These are phyloP conservation scores for Cenchrus purpureus DNA, from an alignment of 176 grass and related monocot genomes.

Conservation along the genomic window DNA sequence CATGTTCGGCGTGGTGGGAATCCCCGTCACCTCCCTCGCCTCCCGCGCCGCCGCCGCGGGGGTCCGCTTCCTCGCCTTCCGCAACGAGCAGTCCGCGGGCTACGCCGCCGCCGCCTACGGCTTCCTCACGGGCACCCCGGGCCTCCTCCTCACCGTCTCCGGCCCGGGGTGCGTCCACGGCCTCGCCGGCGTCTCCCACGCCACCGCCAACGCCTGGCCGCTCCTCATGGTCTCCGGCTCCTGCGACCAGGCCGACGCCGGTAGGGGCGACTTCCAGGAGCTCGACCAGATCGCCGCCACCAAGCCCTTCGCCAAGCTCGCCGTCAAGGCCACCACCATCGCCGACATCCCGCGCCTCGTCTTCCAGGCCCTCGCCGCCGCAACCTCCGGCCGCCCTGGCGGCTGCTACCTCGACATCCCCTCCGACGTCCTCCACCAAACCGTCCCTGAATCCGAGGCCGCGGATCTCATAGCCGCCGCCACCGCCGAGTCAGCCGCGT, in stretches of 20 bases:
- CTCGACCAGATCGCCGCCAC: slow-evolving; percentile 85
- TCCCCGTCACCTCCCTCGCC: slow-evolving; percentile 86
- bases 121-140: slow-evolving; percentile 66
- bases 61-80: slow-evolving; percentile 91
- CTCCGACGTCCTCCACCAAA: slow-evolving; percentile 91
- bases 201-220: slow-evolving; percentile 80
- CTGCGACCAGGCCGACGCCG: slow-evolving; percentile 73
- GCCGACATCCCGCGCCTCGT: slow-evolving; percentile 79
- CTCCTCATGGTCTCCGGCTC: slow-evolving; percentile 90
- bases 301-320: slow-evolving; percentile 80
- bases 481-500: slow-evolving; percentile 32
- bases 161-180: slow-evolving; percentile 89
- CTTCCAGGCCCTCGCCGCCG: slow-evolving; percentile 58
- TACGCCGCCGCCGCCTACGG: slow-evolving; percentile 91
- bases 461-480: slow-evolving; percentile 44
- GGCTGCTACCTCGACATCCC: slow-evolving; percentile 93
- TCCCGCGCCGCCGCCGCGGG: slow-evolving; percentile 69
- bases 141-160: slow-evolving; percentile 89
- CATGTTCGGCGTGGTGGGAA: slow-evolving; percentile 97
- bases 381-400: slow-evolving; percentile 66
- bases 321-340: slow-evolving; percentile 71
- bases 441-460: slow-evolving; percentile 67
- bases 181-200: slow-evolving; percentile 87
- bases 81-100: slow-evolving; percentile 90
- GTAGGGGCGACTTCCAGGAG: slow-evolving; percentile 95